Conservation (phyloP, 352 stramenopile genomes). For the Phytophthora pini region DNA sequence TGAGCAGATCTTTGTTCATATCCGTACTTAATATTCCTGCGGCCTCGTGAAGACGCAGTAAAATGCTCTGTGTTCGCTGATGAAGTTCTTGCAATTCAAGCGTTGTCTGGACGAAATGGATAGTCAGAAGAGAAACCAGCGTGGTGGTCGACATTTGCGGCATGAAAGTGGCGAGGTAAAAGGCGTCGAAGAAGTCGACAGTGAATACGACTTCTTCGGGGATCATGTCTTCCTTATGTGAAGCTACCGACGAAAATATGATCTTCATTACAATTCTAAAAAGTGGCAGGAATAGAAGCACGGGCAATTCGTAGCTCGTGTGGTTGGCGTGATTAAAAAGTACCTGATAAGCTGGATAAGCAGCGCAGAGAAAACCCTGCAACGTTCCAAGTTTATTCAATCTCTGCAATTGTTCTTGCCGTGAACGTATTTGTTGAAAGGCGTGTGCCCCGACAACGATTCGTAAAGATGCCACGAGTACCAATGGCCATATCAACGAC, state of each 20-base stretch:
- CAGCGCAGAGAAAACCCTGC: neutral
- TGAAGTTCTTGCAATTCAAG: constrained; percentile 15
- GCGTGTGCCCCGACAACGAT: neutral
- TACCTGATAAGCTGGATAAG: constrained; percentile 13
- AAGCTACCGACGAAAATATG: neutral
- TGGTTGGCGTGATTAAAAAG: constrained; percentile 7
- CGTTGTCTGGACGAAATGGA: constrained; percentile 7
- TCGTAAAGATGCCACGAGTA: neutral
- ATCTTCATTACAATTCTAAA: constrained; percentile 13
- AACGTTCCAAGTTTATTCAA: neutral
- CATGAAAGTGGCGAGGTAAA: constrained; percentile 23
- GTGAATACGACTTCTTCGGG: constrained; percentile 20
- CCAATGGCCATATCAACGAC: neutral
- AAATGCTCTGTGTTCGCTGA: constrained; percentile 6
- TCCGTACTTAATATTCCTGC: neutral
- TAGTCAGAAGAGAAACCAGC: constrained; percentile 1
- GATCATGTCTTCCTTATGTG: constrained; percentile 18
- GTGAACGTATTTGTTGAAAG: constrained; percentile 1
- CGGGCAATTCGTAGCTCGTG: constrained; percentile 10
- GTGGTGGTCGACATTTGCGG: constrained; percentile 1
- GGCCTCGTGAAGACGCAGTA: neutral
- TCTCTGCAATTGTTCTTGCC: constrained; percentile 1
- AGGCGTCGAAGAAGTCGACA: constrained; percentile 26
- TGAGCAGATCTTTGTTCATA: neutral
- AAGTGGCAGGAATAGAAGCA: constrained; percentile 6